Conservation (phyloP, 768 basidiomycete genomes). For the Rhizopogon salebrosus region DNA sequence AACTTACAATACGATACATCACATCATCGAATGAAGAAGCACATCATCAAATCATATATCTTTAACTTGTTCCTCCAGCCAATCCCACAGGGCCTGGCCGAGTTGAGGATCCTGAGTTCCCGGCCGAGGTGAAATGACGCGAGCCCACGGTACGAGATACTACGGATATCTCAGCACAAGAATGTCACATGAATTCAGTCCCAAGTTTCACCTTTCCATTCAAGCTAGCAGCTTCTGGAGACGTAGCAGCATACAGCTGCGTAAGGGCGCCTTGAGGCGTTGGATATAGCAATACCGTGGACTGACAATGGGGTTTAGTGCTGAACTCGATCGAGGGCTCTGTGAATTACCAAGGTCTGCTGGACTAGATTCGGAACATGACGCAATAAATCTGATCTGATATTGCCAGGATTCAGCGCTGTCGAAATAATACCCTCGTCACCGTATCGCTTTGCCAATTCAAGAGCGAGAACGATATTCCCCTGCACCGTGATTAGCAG, state of each 20-base stretch:
- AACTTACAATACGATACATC: conserved; percentile 3
- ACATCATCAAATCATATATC: conserved; percentile 4
- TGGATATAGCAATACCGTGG: conserved; percentile 20
- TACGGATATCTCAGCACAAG: conserved; percentile 13
- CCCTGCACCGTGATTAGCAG: conserved; percentile 29
- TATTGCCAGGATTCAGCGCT: conserved; percentile 41
- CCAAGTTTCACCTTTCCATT: conserved; percentile 36
- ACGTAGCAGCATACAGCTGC: conserved; percentile 38
- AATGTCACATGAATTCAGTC: not conserved
- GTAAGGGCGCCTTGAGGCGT: conserved; percentile 35
- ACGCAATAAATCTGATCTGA: conserved; percentile 27
- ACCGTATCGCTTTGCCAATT: conserved; percentile 42
- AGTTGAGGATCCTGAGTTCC: conserved; percentile 29
- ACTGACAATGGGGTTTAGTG: conserved; percentile 9
- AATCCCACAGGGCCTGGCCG: conserved; percentile 37
- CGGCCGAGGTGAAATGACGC: conserved; percentile 20
- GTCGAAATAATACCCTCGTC: conserved; percentile 42
- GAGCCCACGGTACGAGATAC: conserved; percentile 45
- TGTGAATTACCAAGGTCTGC: conserved; percentile 11
- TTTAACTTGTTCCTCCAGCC: conserved; percentile 42
- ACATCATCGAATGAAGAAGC: not conserved
- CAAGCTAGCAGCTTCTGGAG: conserved; percentile 30
- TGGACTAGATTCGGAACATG: conserved; percentile 9
- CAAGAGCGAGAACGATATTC: conserved; percentile 38
- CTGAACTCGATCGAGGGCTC: not conserved